Base-by-base conservation (phyloP, 202 grass and related monocot species). In the Setaria viridis region DNA sequence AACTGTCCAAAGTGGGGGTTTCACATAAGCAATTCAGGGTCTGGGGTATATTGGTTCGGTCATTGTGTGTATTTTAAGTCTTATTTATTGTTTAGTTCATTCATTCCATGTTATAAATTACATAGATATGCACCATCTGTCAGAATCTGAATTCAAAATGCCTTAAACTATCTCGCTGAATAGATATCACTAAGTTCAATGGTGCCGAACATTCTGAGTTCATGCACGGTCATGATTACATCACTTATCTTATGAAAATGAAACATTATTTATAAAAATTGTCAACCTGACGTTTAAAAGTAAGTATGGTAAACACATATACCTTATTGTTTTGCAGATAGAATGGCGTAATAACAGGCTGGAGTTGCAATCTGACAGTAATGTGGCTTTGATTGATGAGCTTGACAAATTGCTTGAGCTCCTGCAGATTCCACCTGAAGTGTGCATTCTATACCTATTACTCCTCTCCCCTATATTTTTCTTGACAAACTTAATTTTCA, bases 341-440 rank as follows among this genome's bases (percentile, higher is more conserved):
- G 96, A 99, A 88, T 94, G 88, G 81, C 91, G 93, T 67, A 99
- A 99, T 79, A 99, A 99, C 49, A 94, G 82, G 82, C 87, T 95
- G 82, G 96, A 99, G 86, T 82, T 92, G 70, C 96, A 99, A 83
- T 95, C 91, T 45, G 96, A 88, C 12, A 99, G 90, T 88, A 99
- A 94, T 83, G 91, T 91, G 87, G 89, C 90, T 77, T 90, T 99
- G 78, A 90, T 92, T 82, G 77, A 91, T 41, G 96, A 95, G 80
- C 91, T 99, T 72, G 96, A 99, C 88, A 95, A 80, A 84, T 63
- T 99, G 85, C 86, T 95, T 70, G 84, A 57, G 79, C 57, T 89
- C 62, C 71, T 99, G 64, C 88, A 94, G 81, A 99, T 99, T 80
- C 96, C 96, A 83, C 39, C 82, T 11, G 93, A 99, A 91, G 96